Evolutionary conservation across 177 flowering plant species (phyloP).

Genomic region (Vitis hybrid): DNA sequence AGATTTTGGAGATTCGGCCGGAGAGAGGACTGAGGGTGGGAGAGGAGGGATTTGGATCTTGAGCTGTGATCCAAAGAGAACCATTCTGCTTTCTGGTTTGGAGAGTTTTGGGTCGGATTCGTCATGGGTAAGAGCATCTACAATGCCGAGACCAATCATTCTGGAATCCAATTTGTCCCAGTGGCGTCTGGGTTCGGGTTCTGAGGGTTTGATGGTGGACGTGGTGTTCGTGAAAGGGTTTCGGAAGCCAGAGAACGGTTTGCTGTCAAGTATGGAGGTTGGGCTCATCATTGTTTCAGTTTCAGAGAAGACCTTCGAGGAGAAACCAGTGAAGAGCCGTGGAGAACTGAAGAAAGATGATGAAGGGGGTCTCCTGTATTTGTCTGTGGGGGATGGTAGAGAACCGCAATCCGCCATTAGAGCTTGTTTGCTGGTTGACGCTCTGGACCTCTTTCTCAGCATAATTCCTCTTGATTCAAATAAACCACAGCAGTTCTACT

Average conservation of each 20-base stretch:
- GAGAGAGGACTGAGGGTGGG: constrained; percentile 25
- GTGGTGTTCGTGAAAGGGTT: constrained; percentile 32
- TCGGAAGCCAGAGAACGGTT: constrained; percentile 47
- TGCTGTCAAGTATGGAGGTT: constrained; percentile 76
- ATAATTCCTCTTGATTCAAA: background rate
- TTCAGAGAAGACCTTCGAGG: constrained; percentile 43
- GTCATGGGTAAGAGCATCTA: constrained; percentile 56
- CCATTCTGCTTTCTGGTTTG: constrained; percentile 46
- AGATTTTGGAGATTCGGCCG: constrained; percentile 39
- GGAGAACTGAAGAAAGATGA: constrained; percentile 60
- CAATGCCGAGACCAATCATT: constrained; percentile 66
- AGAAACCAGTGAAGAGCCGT: constrained; percentile 49
- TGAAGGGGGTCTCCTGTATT: constrained; percentile 33
- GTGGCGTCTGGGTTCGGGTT: constrained; percentile 32
- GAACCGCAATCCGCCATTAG: constrained; percentile 46
- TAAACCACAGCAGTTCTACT: background rate
- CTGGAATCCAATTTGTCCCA: constrained; percentile 49
- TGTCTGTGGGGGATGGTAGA: constrained; percentile 36
- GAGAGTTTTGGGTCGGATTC: constrained; percentile 17
- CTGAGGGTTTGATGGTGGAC: constrained; percentile 32
- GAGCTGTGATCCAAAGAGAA: constrained; percentile 75
- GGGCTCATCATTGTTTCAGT: constrained; percentile 67
- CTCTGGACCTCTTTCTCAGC: constrained; percentile 16
- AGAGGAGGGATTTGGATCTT: constrained; percentile 67
- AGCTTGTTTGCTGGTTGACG: constrained; percentile 14